Evolutionary conservation across 768 basidiomycete species (phyloP), one percentile per base, ranked within the genome.

Genomic region (Suillus hirtellus): DNA sequence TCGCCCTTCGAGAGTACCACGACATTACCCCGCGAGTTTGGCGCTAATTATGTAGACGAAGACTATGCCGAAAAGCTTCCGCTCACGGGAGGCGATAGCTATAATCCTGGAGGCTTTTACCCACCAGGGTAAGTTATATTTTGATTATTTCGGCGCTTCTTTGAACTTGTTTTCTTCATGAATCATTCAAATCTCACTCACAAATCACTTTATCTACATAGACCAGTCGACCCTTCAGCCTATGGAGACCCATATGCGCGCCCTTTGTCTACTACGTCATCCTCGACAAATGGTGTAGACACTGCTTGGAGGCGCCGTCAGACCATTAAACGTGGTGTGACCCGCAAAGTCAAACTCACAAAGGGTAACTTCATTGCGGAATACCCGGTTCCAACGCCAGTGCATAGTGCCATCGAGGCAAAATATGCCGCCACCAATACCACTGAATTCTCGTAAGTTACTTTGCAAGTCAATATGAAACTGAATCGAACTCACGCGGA

Each of bases 341-440:
- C 94, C n/a, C 90, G 93, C 70, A 93, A 90, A 73, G 91, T 99
- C 80, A 92, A 93, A 74, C 88, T 98, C 67, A 96, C 94, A 10
- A 84, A 94, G 56, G 96, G 96, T 63, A 92, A 96, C 71, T 96
- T 95, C 78, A 91, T 96, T 76, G 84, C 88, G 38, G 95, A 97
- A 69, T 95, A 96, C 72, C 80, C 87, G 8, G 95, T 96, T 1
- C 95, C 95, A 2, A 89, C 90, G 0, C 89, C 94, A 3, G 87
- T 96, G 60, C 83, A 81, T 70, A 89, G 87, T 63, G 93, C 93
- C 24, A 88, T 93, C 42, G 94, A 97, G 76, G 76, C 82, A 43
- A 91, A 90, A 73, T 96, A 88, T 80, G 77, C 85, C n/a, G 73
- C 76, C 63, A 84, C 84, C 59, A 91, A 81, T 66, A 88, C 89